A percentile compares a stretch with the other conserved stretches of the same genome.
phyloP scores from a whole-genome alignment of 2,329 filamentous ascomycete genomes.

The Colletotrichum tropicicola region DNA sequence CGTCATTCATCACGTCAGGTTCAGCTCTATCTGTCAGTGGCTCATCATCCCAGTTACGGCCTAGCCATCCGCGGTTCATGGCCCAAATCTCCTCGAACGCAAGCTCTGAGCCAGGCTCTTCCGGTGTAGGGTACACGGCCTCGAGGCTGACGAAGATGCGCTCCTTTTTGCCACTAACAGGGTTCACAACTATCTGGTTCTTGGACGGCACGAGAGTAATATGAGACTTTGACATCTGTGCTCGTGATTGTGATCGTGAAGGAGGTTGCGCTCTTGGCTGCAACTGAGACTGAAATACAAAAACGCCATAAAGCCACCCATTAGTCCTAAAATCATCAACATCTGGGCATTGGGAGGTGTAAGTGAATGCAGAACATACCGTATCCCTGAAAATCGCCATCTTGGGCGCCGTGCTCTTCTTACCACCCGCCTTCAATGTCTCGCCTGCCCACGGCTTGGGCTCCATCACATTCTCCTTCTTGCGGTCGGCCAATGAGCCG shows the following conservation, averaged over 20 bases:
- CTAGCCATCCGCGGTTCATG: conserved; percentile 74
- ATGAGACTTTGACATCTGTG: conserved; percentile 68
- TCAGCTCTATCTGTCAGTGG: conserved; percentile 17
- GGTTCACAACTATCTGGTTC: conserved; percentile 84
- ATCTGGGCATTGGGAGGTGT: conserved; percentile 60
- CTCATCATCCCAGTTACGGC: conserved; percentile 60
- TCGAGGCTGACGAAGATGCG: conserved; percentile 88
- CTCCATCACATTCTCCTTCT: conserved; percentile 91
- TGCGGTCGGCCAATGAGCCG: conserved; percentile 84
- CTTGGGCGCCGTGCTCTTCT: conserved; percentile 79
- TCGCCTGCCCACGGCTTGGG: conserved; percentile 92
- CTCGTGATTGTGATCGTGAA: conserved; percentile 47
- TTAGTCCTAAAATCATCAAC: conserved; percentile 99
- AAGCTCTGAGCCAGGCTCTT: conserved; percentile 76
- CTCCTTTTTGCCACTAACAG: conserved; percentile 83
- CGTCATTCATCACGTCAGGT: conserved; percentile 10
- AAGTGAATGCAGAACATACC: conserved; percentile 70
- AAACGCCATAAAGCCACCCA: conserved; percentile 59
- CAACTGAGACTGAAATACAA: conserved; percentile 61
- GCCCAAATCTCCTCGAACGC: conserved; percentile 95
- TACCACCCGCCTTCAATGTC: conserved; percentile 87
- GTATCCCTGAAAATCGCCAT: conserved; percentile 94
- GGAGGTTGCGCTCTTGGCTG: conserved; percentile 37
- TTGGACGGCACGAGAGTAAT: conserved; percentile 75
- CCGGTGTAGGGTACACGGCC: conserved; percentile 82